phyloP scores from a whole-genome alignment of 345 rosid genomes.

The Zanthoxylum bungeanum region DNA sequence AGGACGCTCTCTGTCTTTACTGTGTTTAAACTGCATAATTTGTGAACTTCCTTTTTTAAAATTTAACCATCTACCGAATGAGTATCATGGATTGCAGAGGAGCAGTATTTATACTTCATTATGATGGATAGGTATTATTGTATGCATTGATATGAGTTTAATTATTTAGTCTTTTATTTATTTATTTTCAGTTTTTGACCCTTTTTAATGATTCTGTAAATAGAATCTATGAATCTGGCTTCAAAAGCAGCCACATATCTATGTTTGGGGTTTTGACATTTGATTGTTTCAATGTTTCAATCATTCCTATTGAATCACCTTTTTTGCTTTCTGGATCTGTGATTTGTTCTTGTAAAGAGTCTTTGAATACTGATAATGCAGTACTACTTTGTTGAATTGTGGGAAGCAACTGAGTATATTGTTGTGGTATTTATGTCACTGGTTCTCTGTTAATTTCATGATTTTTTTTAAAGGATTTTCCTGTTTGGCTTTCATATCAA shows the following conservation, averaged over 20 bases:
- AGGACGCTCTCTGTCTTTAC: background rate
- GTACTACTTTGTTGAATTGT: background rate
- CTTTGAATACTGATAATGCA: background rate
- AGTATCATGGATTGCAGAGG: background rate
- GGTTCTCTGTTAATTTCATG: background rate
- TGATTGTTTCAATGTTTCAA: background rate
- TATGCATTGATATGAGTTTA: background rate
- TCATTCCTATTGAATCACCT: background rate
- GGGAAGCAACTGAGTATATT: background rate
- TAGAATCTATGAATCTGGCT: background rate
- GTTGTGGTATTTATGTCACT: background rate
- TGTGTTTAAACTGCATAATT: background rate
- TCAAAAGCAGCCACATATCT: background rate
- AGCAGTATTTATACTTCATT: background rate
- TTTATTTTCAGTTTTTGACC: background rate
- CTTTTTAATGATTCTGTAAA: background rate
- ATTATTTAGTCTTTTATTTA: too few relatives aligned
- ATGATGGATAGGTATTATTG: background rate
- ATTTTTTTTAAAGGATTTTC: background rate
- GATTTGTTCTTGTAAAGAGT: background rate
- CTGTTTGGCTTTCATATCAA: background rate
- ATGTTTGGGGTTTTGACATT: background rate
- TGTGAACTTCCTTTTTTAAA: background rate
- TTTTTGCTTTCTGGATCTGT: background rate
- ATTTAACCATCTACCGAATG: background rate